Conservation (phyloP, 2,329 filamentous ascomycete species). For the Sporothrix inflata region DNA sequence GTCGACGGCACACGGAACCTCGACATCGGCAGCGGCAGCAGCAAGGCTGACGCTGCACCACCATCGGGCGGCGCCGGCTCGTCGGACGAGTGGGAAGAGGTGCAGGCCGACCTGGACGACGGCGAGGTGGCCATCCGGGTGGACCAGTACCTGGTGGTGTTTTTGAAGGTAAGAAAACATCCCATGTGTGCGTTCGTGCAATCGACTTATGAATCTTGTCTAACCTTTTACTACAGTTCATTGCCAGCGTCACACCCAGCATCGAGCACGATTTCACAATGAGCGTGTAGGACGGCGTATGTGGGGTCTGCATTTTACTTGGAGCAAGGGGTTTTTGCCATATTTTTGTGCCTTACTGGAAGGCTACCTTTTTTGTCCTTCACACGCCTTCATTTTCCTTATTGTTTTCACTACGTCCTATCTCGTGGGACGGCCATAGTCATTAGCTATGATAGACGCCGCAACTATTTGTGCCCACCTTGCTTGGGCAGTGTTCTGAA, state of each 20-base stretch:
- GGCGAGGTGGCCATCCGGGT: conserved; percentile 78
- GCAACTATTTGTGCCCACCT: too few relatives aligned
- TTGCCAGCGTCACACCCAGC: conserved; percentile 30
- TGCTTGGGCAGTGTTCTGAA: too few relatives aligned
- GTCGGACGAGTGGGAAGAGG: conserved; percentile 68
- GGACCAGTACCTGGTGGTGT: conserved; percentile 87
- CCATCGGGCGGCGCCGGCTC: conserved; percentile 55
- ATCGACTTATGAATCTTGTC: not conserved
- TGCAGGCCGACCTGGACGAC: conserved; percentile 66
- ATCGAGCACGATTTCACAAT: conserved; percentile 32
- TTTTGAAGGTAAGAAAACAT: conserved; percentile 68
- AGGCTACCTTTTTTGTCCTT: not conserved
- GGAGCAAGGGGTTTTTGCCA: not conserved
- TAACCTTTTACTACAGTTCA: conserved; percentile 25
- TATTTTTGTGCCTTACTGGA: not conserved
- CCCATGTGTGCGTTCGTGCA: not conserved
- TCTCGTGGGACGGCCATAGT: too few relatives aligned
- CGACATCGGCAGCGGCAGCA: conserved; percentile 15
- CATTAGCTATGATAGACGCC: too few relatives aligned
- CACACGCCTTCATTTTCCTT: too few relatives aligned
- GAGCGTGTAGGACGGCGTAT: conserved; percentile 24
- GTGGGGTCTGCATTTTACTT: not conserved
- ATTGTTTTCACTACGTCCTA: too few relatives aligned
- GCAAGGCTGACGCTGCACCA: not conserved
- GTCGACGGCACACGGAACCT: conserved; percentile 27